Base-by-base conservation (phyloP, 441 rosid genomes). In the Jatropha podagrica region DNA sequence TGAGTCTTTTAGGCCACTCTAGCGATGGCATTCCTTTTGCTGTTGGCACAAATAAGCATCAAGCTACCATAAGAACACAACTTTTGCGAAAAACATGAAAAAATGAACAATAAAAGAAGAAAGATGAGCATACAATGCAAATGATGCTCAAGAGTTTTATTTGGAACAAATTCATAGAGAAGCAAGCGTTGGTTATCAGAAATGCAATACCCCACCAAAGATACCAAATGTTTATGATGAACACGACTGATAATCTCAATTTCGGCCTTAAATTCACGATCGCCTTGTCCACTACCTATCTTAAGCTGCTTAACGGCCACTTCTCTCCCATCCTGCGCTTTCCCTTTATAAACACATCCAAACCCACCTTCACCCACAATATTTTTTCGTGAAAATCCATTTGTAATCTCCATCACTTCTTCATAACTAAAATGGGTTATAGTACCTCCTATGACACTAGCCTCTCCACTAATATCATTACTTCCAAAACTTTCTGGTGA, bases 231-330 rank as follows among this genome's bases (percentile, higher is more conserved):
- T 2, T 94, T 85, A 81, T 92, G 98, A 76, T 94, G 98, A 77
- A 94, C 95, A 12, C 95, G 94, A 37, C 97, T 94, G 46, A 94
- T 91, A 56, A 90, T 94, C 86, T 94, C 97, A 61, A 94, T 94
- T 82, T 94, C 97, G 7, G 97, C 97, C 76, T 87, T 90, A 68
- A 94, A 94, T 67, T 92, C 97, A 40, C 93, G 86, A 12, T 94
- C 95, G 4, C 98, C 98, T 81, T 95, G 98, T 67, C 98, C 97
- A 14, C 99, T 86, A 6, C 97, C 98, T 5, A 82, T 86, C 79
- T 90, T 95, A 74, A 91, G 94, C 80, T 90, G 95, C 85, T 95
- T 93, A 13, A 95, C 92, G 0, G 98, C 98, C 20, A 91, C 95
- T 42, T 64, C 66, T 77, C 65, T 88, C 48, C 99, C 95, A 70